Conservation (phyloP, 2,329 filamentous ascomycete species). For the Cercospora nicotianae region DNA sequence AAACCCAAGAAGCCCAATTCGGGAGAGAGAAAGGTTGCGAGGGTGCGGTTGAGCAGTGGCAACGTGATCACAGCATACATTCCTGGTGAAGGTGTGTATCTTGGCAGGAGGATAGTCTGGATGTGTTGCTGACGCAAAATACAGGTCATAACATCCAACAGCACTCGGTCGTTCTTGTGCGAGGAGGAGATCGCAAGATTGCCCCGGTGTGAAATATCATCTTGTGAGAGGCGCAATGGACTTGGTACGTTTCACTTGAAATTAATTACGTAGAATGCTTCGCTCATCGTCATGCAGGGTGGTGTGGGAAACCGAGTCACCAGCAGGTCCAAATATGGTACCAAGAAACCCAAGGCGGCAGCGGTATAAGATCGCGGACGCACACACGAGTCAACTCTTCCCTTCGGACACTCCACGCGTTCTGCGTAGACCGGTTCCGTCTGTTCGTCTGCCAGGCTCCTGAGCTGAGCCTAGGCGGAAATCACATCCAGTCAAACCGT, state of each 20-base stretch:
- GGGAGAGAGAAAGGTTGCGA: conserved; percentile 91
- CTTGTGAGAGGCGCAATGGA: conserved; percentile 88
- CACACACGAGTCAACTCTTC: background rate
- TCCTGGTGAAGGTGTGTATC: conserved; percentile 73
- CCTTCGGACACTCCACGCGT: background rate
- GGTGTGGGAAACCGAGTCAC: conserved; percentile 83
- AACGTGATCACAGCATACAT: conserved; percentile 91
- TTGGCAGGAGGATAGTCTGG: conserved; percentile 17
- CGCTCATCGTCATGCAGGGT: conserved; percentile 57
- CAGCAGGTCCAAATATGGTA: conserved; percentile 93
- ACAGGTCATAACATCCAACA: conserved; percentile 94
- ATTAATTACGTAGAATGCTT: background rate
- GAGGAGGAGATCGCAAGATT: conserved; percentile 95
- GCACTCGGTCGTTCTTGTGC: conserved; percentile 95
- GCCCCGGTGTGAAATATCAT: conserved; percentile 96
- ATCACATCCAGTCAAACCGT: background rate
- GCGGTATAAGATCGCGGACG: conserved; percentile 43
- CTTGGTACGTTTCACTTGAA: conserved; percentile 64
- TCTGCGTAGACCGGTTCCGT: background rate
- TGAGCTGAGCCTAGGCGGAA: background rate
- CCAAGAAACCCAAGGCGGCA: conserved; percentile 90
- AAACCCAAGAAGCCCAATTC: conserved; percentile 99
- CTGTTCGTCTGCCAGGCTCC: background rate
- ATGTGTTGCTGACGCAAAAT: background rate
- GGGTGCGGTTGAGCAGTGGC: conserved; percentile 83